These are phyloP conservation scores for Colletotrichum graminicola DNA, from an alignment of 2,329 filamentous ascomycete species.

Conservation along the genomic window DNA sequence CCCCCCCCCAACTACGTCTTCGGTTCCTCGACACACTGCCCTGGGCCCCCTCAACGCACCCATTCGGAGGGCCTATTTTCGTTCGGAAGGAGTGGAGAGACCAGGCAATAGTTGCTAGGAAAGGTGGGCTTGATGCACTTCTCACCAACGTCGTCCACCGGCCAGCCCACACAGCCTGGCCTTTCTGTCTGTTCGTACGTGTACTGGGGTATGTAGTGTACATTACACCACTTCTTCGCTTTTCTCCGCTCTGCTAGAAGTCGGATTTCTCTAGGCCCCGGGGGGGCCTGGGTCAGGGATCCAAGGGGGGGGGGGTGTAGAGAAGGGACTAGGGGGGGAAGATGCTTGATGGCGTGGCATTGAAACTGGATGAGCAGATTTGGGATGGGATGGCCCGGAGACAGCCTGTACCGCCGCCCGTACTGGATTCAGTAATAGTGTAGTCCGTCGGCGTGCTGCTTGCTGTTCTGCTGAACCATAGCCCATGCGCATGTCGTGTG, in stretches of 20 bases:
- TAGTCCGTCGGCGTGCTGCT: conserved; percentile 11
- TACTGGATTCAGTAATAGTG: background rate
- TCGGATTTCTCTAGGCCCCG: conserved; percentile 22
- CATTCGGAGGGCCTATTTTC: conserved; percentile 31
- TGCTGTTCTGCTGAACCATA: conserved; percentile 25
- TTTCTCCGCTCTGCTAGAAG: conserved; percentile 14
- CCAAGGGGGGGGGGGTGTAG: conserved; percentile 14
- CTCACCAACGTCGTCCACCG: conserved; percentile 18
- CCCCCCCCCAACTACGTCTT: background rate
- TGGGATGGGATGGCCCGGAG: conserved; percentile 37
- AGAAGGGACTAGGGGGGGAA: conserved; percentile 23
- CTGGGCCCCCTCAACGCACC: conserved; percentile 17
- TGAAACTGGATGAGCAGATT: conserved; percentile 16
- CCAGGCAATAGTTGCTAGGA: conserved; percentile 35
- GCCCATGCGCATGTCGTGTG: background rate
- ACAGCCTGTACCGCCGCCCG: conserved; percentile 6
- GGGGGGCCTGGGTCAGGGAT: conserved; percentile 26
- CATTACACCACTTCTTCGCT: conserved; percentile 7
- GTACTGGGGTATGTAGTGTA: background rate
- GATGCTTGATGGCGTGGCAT: conserved; percentile 28
- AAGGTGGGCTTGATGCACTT: conserved; percentile 35
- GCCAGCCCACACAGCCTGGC: conserved; percentile 9
- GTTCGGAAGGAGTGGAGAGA: conserved; percentile 31
- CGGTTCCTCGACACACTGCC: conserved; percentile 26
- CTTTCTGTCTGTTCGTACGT: conserved; percentile 1